Evolutionary conservation across 768 basidiomycete species (phyloP), one percentile per base, ranked within the genome.

Genomic region (Lentinula sp.): DNA sequence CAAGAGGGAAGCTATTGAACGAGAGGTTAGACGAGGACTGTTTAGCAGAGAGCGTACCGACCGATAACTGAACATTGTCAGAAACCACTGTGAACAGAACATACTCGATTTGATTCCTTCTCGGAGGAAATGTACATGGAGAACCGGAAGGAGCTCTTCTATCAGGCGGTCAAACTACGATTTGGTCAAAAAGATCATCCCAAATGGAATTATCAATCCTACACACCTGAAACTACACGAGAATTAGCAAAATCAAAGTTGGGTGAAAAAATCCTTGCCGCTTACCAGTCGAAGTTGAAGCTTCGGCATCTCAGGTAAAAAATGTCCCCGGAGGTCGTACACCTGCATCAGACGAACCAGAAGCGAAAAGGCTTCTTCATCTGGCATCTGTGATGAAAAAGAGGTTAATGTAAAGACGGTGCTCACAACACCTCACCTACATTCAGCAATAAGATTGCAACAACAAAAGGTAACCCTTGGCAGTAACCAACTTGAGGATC

Each of bases 241-340:
- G 32, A 49, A 46, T 42, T 56, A 46, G 16, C 46, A 23, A 57
- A 32, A 63, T n/a, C 15, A 60, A 59, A 23, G 62, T 48, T 41
- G 13, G 35, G 16, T 23, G 13, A 33, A 9, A 13, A 16, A 18
- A 52, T 18, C 43, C 57, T 43, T 5, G 37, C 23, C 28, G 71
- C 85, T 76, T 70, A 91, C 90, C 62, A 99, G 81, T 20, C 96
- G 92, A 46, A 95, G 76, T 70, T 98, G 97, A 5, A 99, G 72
- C 66, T 94, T 96, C 0, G 97, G 97, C 97, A 99, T 99, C 69
- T 99, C 96, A 3, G 97, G 95, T n/a, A 98, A 79, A 75, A 95
- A 99, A 74, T 98, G 96, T 1, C 94, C 94, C 48, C 96, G 86
- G 2, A 98, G 80, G 72, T 96, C 95, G 70, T 99, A 98, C 0